A percentile compares a stretch with the other conserved stretches of the same genome.
Conservation (phyloP, 2,329 filamentous ascomycete species). For the Fusarium mundagurra region DNA sequence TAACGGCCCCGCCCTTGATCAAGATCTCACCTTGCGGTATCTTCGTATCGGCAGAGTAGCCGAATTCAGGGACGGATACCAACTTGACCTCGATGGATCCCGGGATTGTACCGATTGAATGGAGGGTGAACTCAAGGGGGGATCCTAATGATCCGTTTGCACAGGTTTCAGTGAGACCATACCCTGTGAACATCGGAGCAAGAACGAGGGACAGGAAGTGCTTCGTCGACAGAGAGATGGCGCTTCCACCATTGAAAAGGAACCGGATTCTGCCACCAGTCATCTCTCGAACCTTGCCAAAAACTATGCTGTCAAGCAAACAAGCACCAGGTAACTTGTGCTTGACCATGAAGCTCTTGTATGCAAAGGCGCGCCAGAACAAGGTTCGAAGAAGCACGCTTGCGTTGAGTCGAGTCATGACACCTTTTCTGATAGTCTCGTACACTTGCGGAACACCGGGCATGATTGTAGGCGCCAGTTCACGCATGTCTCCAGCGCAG, state of each 20-base stretch:
- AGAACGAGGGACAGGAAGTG: conserved; percentile 91
- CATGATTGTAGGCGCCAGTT: conserved; percentile 86
- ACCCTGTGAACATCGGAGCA: conserved; percentile 92
- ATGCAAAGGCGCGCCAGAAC: conserved; percentile 75
- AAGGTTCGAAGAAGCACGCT: conserved; percentile 74
- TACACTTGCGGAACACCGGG: conserved; percentile 96
- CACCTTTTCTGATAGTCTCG: conserved; percentile 96
- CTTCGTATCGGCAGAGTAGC: conserved; percentile 77
- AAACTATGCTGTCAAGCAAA: conserved; percentile 84
- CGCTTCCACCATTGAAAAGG: conserved; percentile 92
- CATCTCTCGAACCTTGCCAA: conserved; percentile 87
- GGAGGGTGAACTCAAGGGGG: conserved; percentile 82
- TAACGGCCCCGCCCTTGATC: conserved; percentile 80
- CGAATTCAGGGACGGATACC: conserved; percentile 86
- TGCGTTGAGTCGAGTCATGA: conserved; percentile 79
- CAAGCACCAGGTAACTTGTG: conserved; percentile 72
- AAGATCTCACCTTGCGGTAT: conserved; percentile 92
- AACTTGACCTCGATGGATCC: conserved; percentile 87
- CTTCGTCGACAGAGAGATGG: conserved; percentile 87
- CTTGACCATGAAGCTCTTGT: conserved; percentile 66
- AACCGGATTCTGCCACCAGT: conserved; percentile 89
- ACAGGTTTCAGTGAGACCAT: conserved; percentile 92
- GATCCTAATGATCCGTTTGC: conserved; percentile 82
- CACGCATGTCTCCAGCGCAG: conserved; percentile 91
- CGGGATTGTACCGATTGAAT: conserved; percentile 79